Conservation (phyloP, 441 rosid genomes). For the Aquilaria agallochum region DNA sequence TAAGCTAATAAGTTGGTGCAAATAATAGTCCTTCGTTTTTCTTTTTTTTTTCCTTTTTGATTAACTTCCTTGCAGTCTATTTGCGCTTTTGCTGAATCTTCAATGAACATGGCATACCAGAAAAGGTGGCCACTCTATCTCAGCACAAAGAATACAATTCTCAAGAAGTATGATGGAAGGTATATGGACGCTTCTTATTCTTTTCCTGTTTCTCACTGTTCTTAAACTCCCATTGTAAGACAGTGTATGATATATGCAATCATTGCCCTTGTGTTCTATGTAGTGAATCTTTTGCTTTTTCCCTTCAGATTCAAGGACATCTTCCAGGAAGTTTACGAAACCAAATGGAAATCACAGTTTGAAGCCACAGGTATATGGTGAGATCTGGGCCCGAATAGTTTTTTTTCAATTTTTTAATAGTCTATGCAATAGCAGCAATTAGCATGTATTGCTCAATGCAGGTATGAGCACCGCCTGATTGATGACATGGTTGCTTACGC, state of each 20-base stretch:
- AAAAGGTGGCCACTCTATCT: constrained; percentile 98
- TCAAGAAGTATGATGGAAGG: constrained; percentile 95
- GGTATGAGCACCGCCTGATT: constrained; percentile 94
- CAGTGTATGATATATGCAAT: too few species aligned
- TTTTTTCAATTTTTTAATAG: constrained; percentile 1
- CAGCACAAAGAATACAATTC: constrained; percentile 95
- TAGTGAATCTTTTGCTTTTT: background rate
- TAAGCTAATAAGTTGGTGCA: constrained; percentile 6
- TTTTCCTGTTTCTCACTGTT: background rate
- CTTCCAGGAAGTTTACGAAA: constrained; percentile 84
- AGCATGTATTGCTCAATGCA: constrained; percentile 23
- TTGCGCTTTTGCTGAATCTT: constrained; percentile 83
- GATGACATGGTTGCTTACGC: constrained; percentile 99
- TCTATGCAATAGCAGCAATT: constrained; percentile 5
- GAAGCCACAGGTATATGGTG: constrained; percentile 86
- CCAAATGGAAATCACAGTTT: constrained; percentile 75
- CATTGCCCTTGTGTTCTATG: constrained; percentile 4
- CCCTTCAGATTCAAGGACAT: constrained; percentile 83
- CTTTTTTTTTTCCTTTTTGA: constrained; percentile 5
- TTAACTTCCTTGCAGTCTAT: constrained; percentile 60
- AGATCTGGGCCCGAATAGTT: constrained; percentile 18
- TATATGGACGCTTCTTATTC: constrained; percentile 21
- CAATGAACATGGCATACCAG: constrained; percentile 87
- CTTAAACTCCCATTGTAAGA: background rate
- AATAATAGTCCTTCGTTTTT: background rate